Evolutionary conservation across 805 yeast genomes (phyloP).

Genomic region (Lachancea cidri): DNA sequence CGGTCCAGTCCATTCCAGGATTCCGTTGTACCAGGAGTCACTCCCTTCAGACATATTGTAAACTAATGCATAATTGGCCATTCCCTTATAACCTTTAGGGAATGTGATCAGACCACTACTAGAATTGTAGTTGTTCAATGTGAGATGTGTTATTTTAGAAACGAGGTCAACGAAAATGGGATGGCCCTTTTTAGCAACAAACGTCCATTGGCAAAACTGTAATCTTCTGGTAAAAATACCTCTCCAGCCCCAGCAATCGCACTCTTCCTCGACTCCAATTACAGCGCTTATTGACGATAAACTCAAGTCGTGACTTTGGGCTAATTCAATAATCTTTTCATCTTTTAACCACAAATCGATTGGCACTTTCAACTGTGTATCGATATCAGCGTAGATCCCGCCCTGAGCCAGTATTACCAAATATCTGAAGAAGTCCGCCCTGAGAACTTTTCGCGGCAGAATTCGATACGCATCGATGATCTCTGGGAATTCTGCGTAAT

Average conservation of each 20-base stretch:
- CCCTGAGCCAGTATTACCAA: conserved; percentile 47
- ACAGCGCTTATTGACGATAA: conserved; percentile 31
- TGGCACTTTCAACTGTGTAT: conserved; percentile 51
- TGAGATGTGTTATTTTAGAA: conserved; percentile 46
- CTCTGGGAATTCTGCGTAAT: conserved; percentile 44
- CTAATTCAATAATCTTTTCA: conserved; percentile 34
- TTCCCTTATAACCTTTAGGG: conserved; percentile 6
- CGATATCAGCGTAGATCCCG: conserved; percentile 61
- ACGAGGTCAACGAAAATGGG: conserved; percentile 53
- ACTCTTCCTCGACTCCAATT: conserved; percentile 50
- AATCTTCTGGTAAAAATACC: conserved; percentile 46
- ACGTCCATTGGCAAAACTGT: conserved; percentile 59
- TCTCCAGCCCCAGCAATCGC: conserved; percentile 50
- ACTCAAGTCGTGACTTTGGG: conserved; percentile 17
- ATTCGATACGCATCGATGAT: conserved; percentile 44
- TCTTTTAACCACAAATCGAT: conserved; percentile 58
- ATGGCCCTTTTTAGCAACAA: conserved; percentile 57
- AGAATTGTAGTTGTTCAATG: conserved; percentile 37
- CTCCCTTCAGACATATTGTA: conserved; percentile 6
- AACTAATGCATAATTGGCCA: background rate
- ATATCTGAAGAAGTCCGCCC: conserved; percentile 53
- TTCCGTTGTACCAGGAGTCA: conserved; percentile 12
- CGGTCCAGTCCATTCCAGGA: conserved; percentile 50
- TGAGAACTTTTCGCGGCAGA: conserved; percentile 47
- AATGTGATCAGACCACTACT: conserved; percentile 23